Evolutionary conservation across 2,329 filamentous ascomycete genomes (phyloP).

Genomic region (Arthrobotrys sphaeroides): DNA sequence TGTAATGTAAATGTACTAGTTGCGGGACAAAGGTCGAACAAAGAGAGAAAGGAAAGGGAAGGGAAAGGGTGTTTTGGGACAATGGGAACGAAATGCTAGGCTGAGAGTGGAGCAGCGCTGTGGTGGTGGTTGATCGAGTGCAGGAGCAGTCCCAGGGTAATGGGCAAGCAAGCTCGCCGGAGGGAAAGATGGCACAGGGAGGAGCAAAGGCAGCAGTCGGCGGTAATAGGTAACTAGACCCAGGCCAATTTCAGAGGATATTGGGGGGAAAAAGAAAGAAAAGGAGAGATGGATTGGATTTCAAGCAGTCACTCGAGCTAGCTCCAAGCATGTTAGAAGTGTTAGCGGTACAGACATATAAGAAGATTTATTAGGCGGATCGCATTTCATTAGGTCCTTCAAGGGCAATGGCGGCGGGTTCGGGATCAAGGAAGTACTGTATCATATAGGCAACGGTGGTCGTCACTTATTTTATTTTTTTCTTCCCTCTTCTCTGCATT

Average conservation of each 20-base stretch:
- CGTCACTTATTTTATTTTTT: constrained; percentile 28
- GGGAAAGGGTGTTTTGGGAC: constrained; percentile 30
- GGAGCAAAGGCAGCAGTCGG: constrained; percentile 46
- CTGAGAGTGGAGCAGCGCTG: constrained; percentile 27
- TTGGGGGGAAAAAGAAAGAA: constrained; percentile 15
- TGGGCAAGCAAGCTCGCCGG: constrained; percentile 21
- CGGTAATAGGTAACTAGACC: constrained; percentile 43
- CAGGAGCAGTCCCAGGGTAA: constrained; percentile 34
- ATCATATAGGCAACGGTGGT: constrained; percentile 42
- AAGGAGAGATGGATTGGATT: constrained; percentile 9
- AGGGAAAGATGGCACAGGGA: constrained; percentile 21
- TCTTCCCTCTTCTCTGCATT: constrained; percentile 20
- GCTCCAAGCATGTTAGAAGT: constrained; percentile 4
- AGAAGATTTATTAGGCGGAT: constrained; percentile 42
- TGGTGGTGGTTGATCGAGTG: background rate
- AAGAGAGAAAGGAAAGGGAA: constrained; percentile 11
- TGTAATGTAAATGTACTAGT: background rate
- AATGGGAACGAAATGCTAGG: constrained; percentile 17
- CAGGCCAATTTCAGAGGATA: constrained; percentile 22
- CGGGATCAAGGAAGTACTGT: constrained; percentile 41
- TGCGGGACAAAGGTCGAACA: constrained; percentile 31
- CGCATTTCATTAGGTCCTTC: constrained; percentile 30
- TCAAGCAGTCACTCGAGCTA: background rate
- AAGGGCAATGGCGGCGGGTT: constrained; percentile 27
- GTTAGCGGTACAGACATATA: constrained; percentile 46